phyloP scores from a whole-genome alignment of 306 rosid species.

The Cucumis hystrix region DNA sequence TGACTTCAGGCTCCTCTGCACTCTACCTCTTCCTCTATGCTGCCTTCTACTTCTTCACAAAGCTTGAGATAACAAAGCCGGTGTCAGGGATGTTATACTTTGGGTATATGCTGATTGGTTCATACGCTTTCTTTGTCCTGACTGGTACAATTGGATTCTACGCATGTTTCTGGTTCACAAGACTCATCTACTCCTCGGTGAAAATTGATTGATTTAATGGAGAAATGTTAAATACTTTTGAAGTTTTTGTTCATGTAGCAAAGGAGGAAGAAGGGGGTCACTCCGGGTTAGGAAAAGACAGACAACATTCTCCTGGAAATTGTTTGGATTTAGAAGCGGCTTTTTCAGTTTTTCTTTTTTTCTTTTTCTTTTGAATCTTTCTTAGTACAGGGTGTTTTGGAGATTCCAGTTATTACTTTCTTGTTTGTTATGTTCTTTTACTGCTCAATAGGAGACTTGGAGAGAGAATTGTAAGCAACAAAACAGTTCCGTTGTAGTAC shows the following conservation, averaged over 20 bases:
- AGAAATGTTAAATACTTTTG: not conserved
- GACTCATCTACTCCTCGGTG: slow-evolving; percentile 80
- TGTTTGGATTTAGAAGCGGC: not conserved
- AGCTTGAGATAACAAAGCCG: slow-evolving; percentile 78
- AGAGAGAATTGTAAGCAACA: slow-evolving; percentile 2
- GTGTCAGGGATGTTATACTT: slow-evolving; percentile 77
- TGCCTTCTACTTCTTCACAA: slow-evolving; percentile 80
- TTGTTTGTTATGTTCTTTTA: slow-evolving; percentile 1
- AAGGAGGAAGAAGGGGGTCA: not conserved
- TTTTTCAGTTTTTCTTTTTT: not conserved
- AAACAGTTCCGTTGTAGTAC: not conserved
- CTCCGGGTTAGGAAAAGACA: not conserved
- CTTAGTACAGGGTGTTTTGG: not conserved
- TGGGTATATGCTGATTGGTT: slow-evolving; percentile 81
- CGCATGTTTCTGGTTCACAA: slow-evolving; percentile 78
- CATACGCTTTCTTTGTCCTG: slow-evolving; percentile 63
- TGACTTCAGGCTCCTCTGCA: slow-evolving; percentile 91
- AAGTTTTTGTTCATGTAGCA: not conserved
- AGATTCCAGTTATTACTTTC: not conserved
- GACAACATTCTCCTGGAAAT: not conserved
- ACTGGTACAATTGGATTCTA: slow-evolving; percentile 90
- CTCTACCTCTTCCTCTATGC: slow-evolving; percentile 79
- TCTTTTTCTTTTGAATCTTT: not conserved
- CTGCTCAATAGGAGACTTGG: not conserved
- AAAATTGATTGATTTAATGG: slow-evolving; percentile 45